phyloP scores from a whole-genome alignment of 2,329 filamentous ascomycete genomes.

The Cladosporium colombiae region DNA sequence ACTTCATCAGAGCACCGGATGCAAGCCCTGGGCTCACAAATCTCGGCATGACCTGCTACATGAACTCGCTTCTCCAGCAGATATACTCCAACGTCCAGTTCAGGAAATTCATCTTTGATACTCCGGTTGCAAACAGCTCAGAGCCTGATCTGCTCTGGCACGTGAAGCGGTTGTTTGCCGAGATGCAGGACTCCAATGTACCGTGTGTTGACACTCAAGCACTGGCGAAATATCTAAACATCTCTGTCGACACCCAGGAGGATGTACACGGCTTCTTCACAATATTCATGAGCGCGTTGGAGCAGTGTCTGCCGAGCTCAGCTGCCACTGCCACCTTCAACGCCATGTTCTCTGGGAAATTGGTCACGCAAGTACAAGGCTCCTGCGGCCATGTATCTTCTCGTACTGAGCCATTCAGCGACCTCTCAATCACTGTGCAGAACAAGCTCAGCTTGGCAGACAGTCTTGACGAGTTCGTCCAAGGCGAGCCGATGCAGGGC shows the following conservation, averaged over 20 bases:
- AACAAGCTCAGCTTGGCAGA: slow-evolving; percentile 82
- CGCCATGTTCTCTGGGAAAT: slow-evolving; percentile 84
- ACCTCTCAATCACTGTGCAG: slow-evolving; percentile 94
- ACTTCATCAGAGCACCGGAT: slow-evolving; percentile 43
- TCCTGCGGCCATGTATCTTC: slow-evolving; percentile 95
- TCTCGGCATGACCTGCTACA: slow-evolving; percentile 92
- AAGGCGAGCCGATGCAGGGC: slow-evolving; percentile 94
- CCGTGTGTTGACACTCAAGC: slow-evolving; percentile 71
- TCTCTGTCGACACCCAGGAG: slow-evolving; percentile 91
- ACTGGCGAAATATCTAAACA: slow-evolving; percentile 74
- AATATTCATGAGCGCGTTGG: slow-evolving; percentile 86
- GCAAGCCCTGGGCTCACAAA: slow-evolving; percentile 69
- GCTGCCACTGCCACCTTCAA: slow-evolving; percentile 73
- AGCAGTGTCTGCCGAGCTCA: slow-evolving; percentile 70
- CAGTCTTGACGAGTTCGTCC: slow-evolving; percentile 91
- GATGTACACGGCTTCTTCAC: slow-evolving; percentile 99
- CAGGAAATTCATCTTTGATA: slow-evolving; percentile 74
- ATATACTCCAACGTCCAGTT: slow-evolving; percentile 95
- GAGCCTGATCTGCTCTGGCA: slow-evolving; percentile 69
- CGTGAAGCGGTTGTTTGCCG: slow-evolving; percentile 78
- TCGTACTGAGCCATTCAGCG: slow-evolving; percentile 84
- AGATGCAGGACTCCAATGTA: slow-evolving; percentile 79
- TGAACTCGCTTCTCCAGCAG: slow-evolving; percentile 92
- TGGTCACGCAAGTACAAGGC: slow-evolving; percentile 92
- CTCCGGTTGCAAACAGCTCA: slow-evolving; percentile 54